Percentiles rank a stretch among this genome's conserved stretches.
phyloP scores from a whole-genome alignment of 768 basidiomycete genomes.

The Ramaria rubella region DNA sequence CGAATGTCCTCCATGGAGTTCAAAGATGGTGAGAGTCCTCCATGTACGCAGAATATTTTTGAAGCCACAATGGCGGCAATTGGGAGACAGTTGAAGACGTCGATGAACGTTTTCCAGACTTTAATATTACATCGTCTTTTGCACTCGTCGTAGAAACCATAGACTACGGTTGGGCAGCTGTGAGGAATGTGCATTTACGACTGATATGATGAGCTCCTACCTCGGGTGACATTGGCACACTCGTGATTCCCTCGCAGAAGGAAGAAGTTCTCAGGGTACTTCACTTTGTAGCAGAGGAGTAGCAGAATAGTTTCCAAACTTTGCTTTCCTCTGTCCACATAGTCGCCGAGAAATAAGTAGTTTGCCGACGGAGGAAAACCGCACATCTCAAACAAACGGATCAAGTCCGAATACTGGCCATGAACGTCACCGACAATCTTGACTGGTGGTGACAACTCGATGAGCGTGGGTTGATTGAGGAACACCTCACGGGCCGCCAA shows the following conservation, averaged over 20 bases:
- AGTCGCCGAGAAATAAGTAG: slow-evolving; percentile 98
- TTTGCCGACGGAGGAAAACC: slow-evolving; percentile 96
- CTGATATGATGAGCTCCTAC: slow-evolving; percentile 37
- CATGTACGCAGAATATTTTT: slow-evolving; percentile 99
- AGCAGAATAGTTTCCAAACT: slow-evolving; percentile 96
- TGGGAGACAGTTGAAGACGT: slow-evolving; percentile 98
- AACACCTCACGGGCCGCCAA: slow-evolving; percentile 95
- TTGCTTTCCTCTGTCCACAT: slow-evolving; percentile 98
- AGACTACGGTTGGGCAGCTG: slow-evolving; percentile 49
- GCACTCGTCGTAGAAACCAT: slow-evolving; percentile 99
- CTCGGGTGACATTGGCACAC: slow-evolving; percentile 98
- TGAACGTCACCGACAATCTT: slow-evolving; percentile 99
- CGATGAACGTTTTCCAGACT: slow-evolving; percentile 99
- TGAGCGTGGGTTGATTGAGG: slow-evolving; percentile 90
- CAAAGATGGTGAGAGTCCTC: slow-evolving; percentile 87
- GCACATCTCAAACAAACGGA: slow-evolving; percentile 98
- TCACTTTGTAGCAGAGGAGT: slow-evolving; percentile 97
- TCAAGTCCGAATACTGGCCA: slow-evolving; percentile 97
- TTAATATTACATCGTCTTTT: slow-evolving; percentile 99
- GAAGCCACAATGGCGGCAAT: slow-evolving; percentile 98
- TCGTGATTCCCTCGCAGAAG: slow-evolving; percentile 96
- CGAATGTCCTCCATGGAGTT: slow-evolving; percentile 98
- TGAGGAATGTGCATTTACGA: slow-evolving; percentile 13
- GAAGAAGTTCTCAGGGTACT: slow-evolving; percentile 99
- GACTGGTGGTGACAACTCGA: slow-evolving; percentile 95